Evolutionary conservation across 495 filamentous ascomycete species (phyloP).

Genomic region (Filosporella fistucella): DNA sequence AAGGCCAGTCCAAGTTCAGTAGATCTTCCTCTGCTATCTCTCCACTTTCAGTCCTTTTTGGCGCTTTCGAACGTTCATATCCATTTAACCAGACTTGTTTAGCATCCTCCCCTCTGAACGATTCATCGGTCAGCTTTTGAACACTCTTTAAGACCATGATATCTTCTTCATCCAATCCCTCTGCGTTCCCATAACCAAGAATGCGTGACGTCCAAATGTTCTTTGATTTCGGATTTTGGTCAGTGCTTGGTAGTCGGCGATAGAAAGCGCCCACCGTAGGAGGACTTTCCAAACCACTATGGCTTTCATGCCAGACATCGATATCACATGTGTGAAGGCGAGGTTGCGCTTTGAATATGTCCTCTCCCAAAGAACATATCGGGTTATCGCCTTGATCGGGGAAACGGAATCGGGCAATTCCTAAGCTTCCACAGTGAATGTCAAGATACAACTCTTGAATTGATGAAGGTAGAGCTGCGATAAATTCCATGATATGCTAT

Average conservation of each 20-base stretch:
- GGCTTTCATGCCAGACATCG: conserved; percentile 11
- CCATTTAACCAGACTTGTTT: conserved; percentile 14
- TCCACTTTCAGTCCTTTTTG: too few relatives aligned
- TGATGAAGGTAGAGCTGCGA: conserved; percentile 7
- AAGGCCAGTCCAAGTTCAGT: neutral
- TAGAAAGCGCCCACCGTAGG: conserved; percentile 10
- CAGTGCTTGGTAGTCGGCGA: conserved; percentile 1
- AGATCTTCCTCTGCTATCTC: neutral
- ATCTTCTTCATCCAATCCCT: conserved; percentile 18
- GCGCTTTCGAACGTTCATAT: too few relatives aligned
- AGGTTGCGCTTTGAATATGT: conserved; percentile 2
- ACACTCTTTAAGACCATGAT: too few relatives aligned
- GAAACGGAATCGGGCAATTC: neutral
- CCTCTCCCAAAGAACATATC: conserved; percentile 1
- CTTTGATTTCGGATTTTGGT: neutral
- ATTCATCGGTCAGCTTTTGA: conserved; percentile 12
- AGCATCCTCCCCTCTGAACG: conserved; percentile 20
- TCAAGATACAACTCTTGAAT: conserved; percentile 10
- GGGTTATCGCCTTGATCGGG: conserved; percentile 13
- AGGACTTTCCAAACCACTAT: conserved; percentile 3
- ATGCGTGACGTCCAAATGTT: conserved; percentile 14
- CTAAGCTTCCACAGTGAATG: conserved; percentile 3
- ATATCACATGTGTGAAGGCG: conserved; percentile 14
- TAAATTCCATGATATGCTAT: conserved; percentile 9
- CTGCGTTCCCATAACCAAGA: neutral